These are phyloP conservation scores for Eleusine coracana DNA, from an alignment of 176 grass and related monocot genomes.

Conservation along the genomic window DNA sequence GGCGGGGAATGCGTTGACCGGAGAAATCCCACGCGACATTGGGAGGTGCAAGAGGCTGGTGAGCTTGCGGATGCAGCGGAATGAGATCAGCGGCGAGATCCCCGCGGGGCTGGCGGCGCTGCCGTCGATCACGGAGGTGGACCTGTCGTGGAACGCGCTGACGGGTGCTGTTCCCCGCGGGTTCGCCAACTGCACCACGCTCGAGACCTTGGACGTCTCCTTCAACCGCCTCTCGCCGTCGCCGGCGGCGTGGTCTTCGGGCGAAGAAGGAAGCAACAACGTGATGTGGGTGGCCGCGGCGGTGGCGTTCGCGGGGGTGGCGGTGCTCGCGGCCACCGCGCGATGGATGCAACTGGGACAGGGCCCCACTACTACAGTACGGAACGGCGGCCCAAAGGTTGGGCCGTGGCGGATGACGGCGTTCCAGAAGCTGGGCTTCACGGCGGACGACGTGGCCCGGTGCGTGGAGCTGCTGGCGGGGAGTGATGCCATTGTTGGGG, in stretches of 20 bases:
- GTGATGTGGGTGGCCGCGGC: constrained; percentile 65
- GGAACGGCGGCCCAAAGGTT: not conserved
- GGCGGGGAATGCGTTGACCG: constrained; percentile 61
- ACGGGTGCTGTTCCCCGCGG: constrained; percentile 61
- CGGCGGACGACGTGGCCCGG: constrained; percentile 72
- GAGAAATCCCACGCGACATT: constrained; percentile 64
- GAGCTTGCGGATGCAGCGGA: constrained; percentile 74
- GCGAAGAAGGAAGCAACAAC: no score
- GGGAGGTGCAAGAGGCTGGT: constrained; percentile 60
- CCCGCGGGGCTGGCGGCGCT: constrained; percentile 60
- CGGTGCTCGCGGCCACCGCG: constrained; percentile 61
- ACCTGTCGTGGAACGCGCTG: constrained; percentile 80
- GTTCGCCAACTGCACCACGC: constrained; percentile 74
- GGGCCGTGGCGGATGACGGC: constrained; percentile 76
- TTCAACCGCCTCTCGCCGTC: constrained; percentile 55
- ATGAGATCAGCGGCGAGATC: constrained; percentile 64
- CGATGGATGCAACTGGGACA: constrained; percentile 60
- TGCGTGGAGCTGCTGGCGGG: constrained; percentile 43
- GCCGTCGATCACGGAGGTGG: constrained; percentile 86
- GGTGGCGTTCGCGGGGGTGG: constrained; percentile 67
- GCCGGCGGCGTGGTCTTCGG: no score
- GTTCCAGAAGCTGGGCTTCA: constrained; percentile 85
- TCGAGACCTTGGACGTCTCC: constrained; percentile 88
- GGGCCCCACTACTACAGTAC: not conserved
- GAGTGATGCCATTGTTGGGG: constrained; percentile 71